Evolutionary conservation across 2,329 filamentous ascomycete genomes (phyloP).

Genomic region (Nothomitra cinnamomea): DNA sequence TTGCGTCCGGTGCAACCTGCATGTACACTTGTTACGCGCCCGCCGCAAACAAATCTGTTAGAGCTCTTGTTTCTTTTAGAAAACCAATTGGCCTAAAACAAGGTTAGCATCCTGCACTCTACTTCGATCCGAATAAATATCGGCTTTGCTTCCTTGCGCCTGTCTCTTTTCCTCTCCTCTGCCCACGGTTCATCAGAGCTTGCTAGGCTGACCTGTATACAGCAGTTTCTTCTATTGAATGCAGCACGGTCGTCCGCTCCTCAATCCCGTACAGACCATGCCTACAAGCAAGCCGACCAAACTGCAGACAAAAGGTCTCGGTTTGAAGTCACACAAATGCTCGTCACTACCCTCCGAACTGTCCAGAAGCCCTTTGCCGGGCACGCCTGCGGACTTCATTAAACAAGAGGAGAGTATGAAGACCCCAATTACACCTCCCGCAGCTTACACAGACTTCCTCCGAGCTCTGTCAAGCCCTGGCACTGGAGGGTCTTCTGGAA

Average conservation of each 20-base stretch:
- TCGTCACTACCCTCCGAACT: slow-evolving; percentile 33
- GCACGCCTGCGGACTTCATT: slow-evolving; percentile 38
- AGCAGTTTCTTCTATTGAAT: neutral
- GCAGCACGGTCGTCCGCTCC: neutral
- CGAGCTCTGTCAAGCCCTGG: slow-evolving; percentile 62
- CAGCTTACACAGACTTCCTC: slow-evolving; percentile 84
- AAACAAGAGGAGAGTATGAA: slow-evolving; percentile 52
- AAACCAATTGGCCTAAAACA: slow-evolving; percentile 2
- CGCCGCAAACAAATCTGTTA: neutral
- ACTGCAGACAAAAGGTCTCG: slow-evolving; percentile 2
- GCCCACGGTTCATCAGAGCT: neutral
- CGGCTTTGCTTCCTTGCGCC: neutral
- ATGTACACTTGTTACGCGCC: slow-evolving; percentile 3
- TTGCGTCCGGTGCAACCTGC: slow-evolving; percentile 1
- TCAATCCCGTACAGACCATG: neutral
- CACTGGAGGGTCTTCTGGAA: slow-evolving; percentile 20
- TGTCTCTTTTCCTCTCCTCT: neutral
- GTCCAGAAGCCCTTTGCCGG: slow-evolving; percentile 47
- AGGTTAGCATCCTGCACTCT: neutral
- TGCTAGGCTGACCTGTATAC: neutral
- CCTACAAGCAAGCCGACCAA: slow-evolving; percentile 2
- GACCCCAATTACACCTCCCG: slow-evolving; percentile 81
- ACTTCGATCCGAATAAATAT: neutral
- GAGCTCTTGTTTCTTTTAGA: neutral
- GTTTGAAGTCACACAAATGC: slow-evolving; percentile 5